phyloP scores from a whole-genome alignment of 2,329 filamentous ascomycete genomes.

The Cadophora malorum region DNA sequence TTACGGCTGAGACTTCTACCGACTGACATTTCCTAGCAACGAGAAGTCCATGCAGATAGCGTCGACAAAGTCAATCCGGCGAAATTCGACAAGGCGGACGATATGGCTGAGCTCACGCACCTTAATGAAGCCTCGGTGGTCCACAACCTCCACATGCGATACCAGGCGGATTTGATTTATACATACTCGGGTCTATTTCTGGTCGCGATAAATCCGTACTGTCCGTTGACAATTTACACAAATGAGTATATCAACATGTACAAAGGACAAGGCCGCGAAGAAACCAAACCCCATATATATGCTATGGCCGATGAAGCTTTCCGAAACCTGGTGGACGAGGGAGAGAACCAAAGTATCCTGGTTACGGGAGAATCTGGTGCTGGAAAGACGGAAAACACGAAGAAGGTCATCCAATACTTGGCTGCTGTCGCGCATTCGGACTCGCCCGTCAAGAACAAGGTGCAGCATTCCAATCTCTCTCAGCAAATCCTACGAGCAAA shows the following conservation, averaged over 20 bases:
- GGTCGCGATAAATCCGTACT: conserved; percentile 97
- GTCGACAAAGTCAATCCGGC: conserved; percentile 99
- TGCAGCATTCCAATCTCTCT: conserved; percentile 82
- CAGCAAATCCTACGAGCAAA: conserved; percentile 97
- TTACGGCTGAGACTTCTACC: not conserved
- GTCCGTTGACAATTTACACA: conserved; percentile 90
- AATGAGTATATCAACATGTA: conserved; percentile 99
- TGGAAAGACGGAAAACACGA: conserved; percentile 98
- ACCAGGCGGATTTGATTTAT: conserved; percentile 95
- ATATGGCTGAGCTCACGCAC: conserved; percentile 98
- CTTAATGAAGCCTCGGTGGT: conserved; percentile 98
- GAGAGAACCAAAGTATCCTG: conserved; percentile 94
- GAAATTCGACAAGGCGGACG: conserved; percentile 98
- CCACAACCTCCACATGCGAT: conserved; percentile 93
- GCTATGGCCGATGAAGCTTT: conserved; percentile 98
- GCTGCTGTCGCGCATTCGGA: conserved; percentile 92
- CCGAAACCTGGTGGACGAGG: conserved; percentile 92
- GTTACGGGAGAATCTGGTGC: conserved; percentile 98
- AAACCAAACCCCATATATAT: conserved; percentile 96
- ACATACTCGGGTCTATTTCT: conserved; percentile 97
- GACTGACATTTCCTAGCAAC: conserved; percentile 65
- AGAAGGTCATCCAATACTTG: conserved; percentile 98
- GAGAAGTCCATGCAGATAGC: conserved; percentile 82
- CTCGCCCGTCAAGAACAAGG: conserved; percentile 66
- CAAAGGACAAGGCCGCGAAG: conserved; percentile 86